These are phyloP conservation scores for Buddleja alternifolia DNA, from an alignment of 257 asterid species.

Conservation along the genomic window DNA sequence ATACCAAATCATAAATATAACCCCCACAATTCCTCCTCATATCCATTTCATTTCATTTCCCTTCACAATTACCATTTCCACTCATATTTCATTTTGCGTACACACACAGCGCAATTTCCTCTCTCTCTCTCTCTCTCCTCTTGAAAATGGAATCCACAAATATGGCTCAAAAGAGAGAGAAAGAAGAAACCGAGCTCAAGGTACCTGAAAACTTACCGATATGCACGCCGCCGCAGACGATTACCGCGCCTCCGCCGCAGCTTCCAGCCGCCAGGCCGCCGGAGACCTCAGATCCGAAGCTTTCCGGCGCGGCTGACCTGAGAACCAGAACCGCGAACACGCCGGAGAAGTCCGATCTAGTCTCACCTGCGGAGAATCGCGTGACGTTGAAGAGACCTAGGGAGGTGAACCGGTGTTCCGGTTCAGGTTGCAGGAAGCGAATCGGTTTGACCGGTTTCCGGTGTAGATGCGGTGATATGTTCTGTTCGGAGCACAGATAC, in stretches of 20 bases:
- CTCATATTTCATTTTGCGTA: constrained; percentile 10
- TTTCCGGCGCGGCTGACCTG: constrained; percentile 28
- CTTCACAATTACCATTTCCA: constrained; percentile 24
- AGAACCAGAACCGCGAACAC: constrained; percentile 41
- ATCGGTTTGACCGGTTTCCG: constrained; percentile 75
- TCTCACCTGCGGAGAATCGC: constrained; percentile 23
- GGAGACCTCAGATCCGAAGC: constrained; percentile 51
- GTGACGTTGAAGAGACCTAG: constrained; percentile 56
- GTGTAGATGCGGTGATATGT: constrained; percentile 73
- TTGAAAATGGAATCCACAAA: neutral
- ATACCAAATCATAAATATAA: constrained; percentile 32
- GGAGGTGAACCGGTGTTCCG: constrained; percentile 65
- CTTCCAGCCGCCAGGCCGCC: constrained; percentile 41
- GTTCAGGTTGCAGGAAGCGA: constrained; percentile 66
- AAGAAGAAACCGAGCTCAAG: constrained; percentile 74
- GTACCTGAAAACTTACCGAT: constrained; percentile 52
- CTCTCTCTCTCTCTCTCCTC: constrained; percentile 13
- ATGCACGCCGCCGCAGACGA: constrained; percentile 48
- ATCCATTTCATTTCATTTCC: neutral
- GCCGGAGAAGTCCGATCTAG: constrained; percentile 49
- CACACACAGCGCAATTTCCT: neutral
- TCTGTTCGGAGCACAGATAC: constrained; percentile 75
- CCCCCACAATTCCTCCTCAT: constrained; percentile 34
- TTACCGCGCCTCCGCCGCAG: constrained; percentile 38
- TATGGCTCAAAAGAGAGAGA: constrained; percentile 79